These are phyloP conservation scores for Monilinia laxa DNA, from an alignment of 2,329 filamentous ascomycete genomes.

Conservation along the genomic window DNA sequence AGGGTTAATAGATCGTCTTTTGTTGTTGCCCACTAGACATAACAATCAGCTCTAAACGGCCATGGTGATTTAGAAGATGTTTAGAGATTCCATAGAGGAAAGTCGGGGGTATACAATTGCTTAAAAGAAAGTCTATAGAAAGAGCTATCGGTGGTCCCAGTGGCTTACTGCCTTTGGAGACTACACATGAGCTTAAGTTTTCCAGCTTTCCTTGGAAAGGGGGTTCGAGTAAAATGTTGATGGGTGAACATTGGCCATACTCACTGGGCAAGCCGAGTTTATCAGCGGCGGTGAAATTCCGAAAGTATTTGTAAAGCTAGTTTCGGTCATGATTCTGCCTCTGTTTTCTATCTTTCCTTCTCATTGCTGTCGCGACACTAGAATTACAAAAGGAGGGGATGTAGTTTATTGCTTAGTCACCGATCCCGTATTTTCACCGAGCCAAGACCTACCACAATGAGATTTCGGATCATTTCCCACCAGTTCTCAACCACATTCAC, in stretches of 20 bases:
- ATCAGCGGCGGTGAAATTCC: constrained; percentile 53
- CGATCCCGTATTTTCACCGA: not conserved
- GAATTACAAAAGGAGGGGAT: not conserved
- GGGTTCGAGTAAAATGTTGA: not conserved
- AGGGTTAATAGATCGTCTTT: constrained; percentile 60
- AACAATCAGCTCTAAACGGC: not conserved
- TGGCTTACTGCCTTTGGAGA: not conserved
- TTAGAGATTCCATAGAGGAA: not conserved
- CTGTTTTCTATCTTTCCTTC: not conserved
- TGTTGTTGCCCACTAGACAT: constrained; percentile 62
- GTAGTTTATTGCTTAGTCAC: not conserved
- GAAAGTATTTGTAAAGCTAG: not conserved
- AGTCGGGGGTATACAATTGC: too few relatives aligned
- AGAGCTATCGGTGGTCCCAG: not conserved
- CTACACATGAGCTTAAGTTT: not conserved
- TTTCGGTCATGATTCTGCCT: not conserved
- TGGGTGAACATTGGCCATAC: not conserved
- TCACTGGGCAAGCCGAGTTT: constrained; percentile 66
- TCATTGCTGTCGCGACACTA: not conserved
- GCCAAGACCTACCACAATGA: too few relatives aligned
- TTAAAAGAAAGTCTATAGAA: not conserved
- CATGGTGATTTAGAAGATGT: not conserved
- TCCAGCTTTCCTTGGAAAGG: not conserved
- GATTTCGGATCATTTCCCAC: too few relatives aligned
- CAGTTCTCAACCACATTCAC: too few relatives aligned